Percentiles rank a stretch among this genome's conserved stretches.
phyloP scores from a whole-genome alignment of 2,329 filamentous ascomycete species.

The Colletotrichum sp. region DNA sequence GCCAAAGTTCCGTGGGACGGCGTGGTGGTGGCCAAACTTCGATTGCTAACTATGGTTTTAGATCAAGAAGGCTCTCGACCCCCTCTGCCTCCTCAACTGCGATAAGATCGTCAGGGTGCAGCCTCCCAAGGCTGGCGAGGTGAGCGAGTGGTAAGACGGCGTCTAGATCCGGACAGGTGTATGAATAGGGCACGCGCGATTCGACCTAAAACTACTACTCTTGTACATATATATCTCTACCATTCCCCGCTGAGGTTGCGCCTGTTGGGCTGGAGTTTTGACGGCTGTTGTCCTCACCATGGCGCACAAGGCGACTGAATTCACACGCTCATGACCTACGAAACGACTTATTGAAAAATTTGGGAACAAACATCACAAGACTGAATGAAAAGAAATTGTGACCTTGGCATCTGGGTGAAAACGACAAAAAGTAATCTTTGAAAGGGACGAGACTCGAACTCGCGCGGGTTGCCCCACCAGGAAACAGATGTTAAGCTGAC shows the following conservation, averaged over 20 bases:
- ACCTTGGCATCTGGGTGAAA: no score
- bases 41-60: slow-evolving; percentile 40
- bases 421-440: not conserved
- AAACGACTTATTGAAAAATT: not conserved
- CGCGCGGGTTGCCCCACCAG: slow-evolving; percentile 23
- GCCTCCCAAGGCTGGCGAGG: slow-evolving; percentile 54
- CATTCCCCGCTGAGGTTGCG: not conserved
- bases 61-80: slow-evolving; percentile 84
- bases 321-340: not conserved
- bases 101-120: slow-evolving; percentile 73
- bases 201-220: not conserved
- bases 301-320: not conserved
- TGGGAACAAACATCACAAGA: not conserved
- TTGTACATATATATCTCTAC: not conserved
- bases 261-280: not conserved
- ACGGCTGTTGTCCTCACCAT: not conserved
- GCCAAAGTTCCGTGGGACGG: slow-evolving; percentile 23
- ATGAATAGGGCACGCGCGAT: not conserved
- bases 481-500: slow-evolving; percentile 24
- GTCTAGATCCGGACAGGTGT: not conserved
- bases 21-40: no score
- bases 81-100: slow-evolving; percentile 71
- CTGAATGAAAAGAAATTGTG: not conserved
- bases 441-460: slow-evolving; percentile 23
- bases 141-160: slow-evolving; percentile 45